Evolutionary conservation across 1,284 basidiomycete species (phyloP), one percentile per base, ranked within the genome.

Genomic region (Cryptococcus maquisensis): DNA sequence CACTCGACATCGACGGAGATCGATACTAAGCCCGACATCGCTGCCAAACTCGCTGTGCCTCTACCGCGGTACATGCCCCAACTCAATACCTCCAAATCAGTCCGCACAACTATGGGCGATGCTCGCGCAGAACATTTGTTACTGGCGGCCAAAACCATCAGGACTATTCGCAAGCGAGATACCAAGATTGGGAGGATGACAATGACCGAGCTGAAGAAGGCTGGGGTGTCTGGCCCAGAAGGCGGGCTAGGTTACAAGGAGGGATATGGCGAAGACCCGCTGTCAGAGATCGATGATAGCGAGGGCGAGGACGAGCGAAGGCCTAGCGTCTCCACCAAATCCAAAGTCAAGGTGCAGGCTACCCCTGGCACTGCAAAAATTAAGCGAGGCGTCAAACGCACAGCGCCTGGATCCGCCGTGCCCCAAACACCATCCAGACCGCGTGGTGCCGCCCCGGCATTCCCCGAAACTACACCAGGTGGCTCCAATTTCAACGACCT

Each of bases 41-140:
- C 43, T 5, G 23, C 51, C 13, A 43, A 20, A 32, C 35, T 48
- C 4, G 37, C 39, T 32, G 40, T 47, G 4, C 47, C 47, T 10
- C 24, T 38, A 5, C 47, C 54, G 16, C 41, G 48, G 6, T 50
- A 56, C 32, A 20, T 51, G 23, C 47, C 50, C 9, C 23, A 35
- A n/a, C 35, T 49, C 3, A 49, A 52, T n/a, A 36, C 18, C 16
- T 37, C 43, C 12, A 28, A 38, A 15, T 56, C 57, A 8, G 28
- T 37, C 24, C 60, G 60, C 36, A 63, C 61, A 0, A 71, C 69
- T 2, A 65, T 76, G 61, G 74, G 74, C 4, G 74, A 76, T 55
- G 74, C 74, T 4, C 60, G 73, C 4, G 60, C 74, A 0, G 74
- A 76, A 47, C 74, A 75, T 39, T 62, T 76, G 1, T 60, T 76